Evolutionary conservation across 306 rosid genomes (phyloP), one percentile per base, ranked within the genome.

Genomic region (Amphicarpaea edgeworthii): DNA sequence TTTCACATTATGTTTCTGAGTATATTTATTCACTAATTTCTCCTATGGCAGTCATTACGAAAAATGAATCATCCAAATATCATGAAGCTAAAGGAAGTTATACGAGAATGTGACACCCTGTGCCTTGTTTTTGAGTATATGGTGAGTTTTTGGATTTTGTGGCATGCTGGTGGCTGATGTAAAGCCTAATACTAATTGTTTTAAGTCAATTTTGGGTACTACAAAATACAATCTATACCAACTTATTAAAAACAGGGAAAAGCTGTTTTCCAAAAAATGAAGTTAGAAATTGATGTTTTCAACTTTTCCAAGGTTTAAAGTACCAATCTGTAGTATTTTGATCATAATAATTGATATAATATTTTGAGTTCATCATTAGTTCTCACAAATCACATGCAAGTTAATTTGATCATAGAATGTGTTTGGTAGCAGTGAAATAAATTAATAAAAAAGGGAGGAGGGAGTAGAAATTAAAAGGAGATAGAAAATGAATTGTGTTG

Each of bases 221-320:
- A 41, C 74, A 95, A 98, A 95, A 64, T 89, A 77, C 88, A 95
- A 87, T 73, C 87, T 95, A 17, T 92, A 95, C 83, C 99, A 95
- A 67, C 97, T 92, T 32, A 90, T 92, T 92, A 90, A 92, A 83
- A 92, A 90, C 75, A 90, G 92, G 84, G 87, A 82, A 77, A 95
- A 86, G 55, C 89, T 86, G 72, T 95, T 92, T 87, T 86, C 91
- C 59, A 98, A 90, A 86, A n/a, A 81, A 83, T 82, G 93, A 95
- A 72, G 55, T 95, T 55, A 87, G 93, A 83, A 90, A 88, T 81
- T 95, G 92, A 98, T 95, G 96, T 70, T 95, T 92, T 81, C 99
- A 95, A 90, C 93, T 95, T 83, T 95, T 95, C 82, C 98, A 95
- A 80, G 96, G 97, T 73, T 97, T 95, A n/a, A n/a, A n/a, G n/a